Conservation (phyloP, 495 filamentous ascomycete genomes). For the Trichocladium uniseriatum region DNA sequence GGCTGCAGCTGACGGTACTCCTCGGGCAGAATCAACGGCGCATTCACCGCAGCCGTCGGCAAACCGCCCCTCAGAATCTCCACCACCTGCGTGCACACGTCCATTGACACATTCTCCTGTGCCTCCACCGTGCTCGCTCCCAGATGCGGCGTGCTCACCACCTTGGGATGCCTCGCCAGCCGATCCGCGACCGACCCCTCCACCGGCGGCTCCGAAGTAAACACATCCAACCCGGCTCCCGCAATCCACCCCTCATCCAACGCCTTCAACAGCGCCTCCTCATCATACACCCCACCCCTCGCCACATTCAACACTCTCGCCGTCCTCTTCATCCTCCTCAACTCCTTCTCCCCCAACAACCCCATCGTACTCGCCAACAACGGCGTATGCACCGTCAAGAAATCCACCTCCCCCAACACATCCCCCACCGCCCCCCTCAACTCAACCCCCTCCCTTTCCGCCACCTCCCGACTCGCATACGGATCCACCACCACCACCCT, state of each 20-base stretch:
- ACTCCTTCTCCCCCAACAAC: constrained; percentile 51
- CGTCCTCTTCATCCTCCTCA: constrained; percentile 57
- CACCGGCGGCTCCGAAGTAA: constrained; percentile 53
- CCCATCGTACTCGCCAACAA: constrained; percentile 60
- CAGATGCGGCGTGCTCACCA: constrained; percentile 62
- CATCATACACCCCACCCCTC: constrained; percentile 66
- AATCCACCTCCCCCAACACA: constrained; percentile 54
- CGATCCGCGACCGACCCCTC: constrained; percentile 41
- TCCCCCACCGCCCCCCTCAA: constrained; percentile 43
- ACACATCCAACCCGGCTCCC: constrained; percentile 68
- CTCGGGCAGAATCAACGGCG: constrained; percentile 61
- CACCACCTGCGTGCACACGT: constrained; percentile 66
- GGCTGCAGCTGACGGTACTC: constrained; percentile 62
- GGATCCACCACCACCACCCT: constrained; percentile 56
- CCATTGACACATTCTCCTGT: constrained; percentile 64
- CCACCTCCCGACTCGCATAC: constrained; percentile 54
- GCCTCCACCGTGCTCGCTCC: constrained; percentile 68
- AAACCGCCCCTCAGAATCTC: constrained; percentile 55
- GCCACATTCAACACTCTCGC: constrained; percentile 62
- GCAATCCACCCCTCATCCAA: constrained; percentile 58
- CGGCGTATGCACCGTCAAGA: constrained; percentile 68
- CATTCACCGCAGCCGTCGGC: constrained; percentile 62
- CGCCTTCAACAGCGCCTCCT: constrained; percentile 56
- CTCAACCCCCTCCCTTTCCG: constrained; percentile 47
- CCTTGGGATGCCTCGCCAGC: constrained; percentile 52